Evolutionary conservation across 2,329 filamentous ascomycete genomes (phyloP), one percentile per base, ranked within the genome.

Genomic region (Microcera coccophila): DNA sequence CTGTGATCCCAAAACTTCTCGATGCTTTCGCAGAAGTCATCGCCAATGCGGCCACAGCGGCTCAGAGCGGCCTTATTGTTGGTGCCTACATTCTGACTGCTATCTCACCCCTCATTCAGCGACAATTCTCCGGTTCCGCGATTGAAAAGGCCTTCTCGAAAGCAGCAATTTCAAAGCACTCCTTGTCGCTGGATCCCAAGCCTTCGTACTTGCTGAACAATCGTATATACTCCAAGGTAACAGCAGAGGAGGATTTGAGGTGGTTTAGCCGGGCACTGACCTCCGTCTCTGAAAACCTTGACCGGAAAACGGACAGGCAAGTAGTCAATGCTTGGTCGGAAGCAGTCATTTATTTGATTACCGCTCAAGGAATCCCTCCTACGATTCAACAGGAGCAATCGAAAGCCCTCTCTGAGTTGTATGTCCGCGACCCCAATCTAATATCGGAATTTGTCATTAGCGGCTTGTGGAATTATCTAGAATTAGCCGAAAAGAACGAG

Each of bases 171-270:
- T 63, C 76, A 18, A 78, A 81, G 38, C 82, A 88, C 54, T 80
- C 81, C 10, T 73, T 95, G 46, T 74, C 75, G 2, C 64, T 82
- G 28, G 81, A 84, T n/a, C 82, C 87, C 1, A 95, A 95, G 62
- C 83, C 87, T 12, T 95, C 91, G 0, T 93, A 95, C 62, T 71
- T 97, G 16, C 74, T 97, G 5, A 95, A 87, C 57, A 78, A 85
- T 24, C 85, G 87, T 48, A 80, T 95, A 4, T 97, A 93, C 66
- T 82, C 84, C 28, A 96, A 95, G 60, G 59, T 95, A 18, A 74
- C 76, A 2, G 68, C 74, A 1, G 81, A 85, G 42, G 86, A 90
- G 40, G 93, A 98, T 56, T 71, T 90, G 16, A 73, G 71, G 41
- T 96, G 93, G 87, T 76, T 87, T 39, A 71, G 83, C 32, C 79